Conservation (phyloP, 306 rosid species). For the Arachis hypogaea region DNA sequence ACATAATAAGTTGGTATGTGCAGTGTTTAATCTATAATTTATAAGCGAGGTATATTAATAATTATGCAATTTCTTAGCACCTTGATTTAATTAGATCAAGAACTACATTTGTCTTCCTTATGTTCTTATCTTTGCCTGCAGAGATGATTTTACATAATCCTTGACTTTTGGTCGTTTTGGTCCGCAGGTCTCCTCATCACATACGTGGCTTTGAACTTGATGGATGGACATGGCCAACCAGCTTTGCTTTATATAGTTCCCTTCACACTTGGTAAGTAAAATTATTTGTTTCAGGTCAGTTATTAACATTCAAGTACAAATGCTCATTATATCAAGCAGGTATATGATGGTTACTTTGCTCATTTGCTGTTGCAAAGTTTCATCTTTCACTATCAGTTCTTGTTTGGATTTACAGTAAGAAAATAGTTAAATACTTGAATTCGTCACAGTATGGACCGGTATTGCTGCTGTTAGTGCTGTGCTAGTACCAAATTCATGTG, state of each 20-base stretch:
- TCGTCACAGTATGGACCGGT: not conserved
- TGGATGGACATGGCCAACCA: constrained; percentile 99
- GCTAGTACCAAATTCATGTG: not conserved
- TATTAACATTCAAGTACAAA: constrained; percentile 1
- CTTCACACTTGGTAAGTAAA: constrained; percentile 81
- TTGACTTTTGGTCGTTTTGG: constrained; percentile 25
- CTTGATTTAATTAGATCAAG: not conserved
- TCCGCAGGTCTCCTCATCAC: constrained; percentile 86
- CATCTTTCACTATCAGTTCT: not conserved
- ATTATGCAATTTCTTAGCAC: not conserved
- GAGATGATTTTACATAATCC: constrained; percentile 2
- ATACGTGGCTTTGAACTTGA: constrained; percentile 92
- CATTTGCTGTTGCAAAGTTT: not conserved
- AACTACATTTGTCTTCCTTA: constrained; percentile 10
- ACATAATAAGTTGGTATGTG: too few relatives aligned
- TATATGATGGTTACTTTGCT: not conserved
- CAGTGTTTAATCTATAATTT: too few relatives aligned
- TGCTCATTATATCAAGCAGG: not conserved
- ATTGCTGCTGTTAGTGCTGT: too few relatives aligned
- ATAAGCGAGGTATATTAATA: not conserved
- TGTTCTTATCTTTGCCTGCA: constrained; percentile 7
- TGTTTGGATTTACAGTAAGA: not conserved
- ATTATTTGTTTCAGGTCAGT: constrained; percentile 5
- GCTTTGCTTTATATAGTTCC: constrained; percentile 97
- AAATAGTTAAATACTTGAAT: not conserved